phyloP scores from a whole-genome alignment of 164 flowering plant genomes.

The Magnolia changhungtana region DNA sequence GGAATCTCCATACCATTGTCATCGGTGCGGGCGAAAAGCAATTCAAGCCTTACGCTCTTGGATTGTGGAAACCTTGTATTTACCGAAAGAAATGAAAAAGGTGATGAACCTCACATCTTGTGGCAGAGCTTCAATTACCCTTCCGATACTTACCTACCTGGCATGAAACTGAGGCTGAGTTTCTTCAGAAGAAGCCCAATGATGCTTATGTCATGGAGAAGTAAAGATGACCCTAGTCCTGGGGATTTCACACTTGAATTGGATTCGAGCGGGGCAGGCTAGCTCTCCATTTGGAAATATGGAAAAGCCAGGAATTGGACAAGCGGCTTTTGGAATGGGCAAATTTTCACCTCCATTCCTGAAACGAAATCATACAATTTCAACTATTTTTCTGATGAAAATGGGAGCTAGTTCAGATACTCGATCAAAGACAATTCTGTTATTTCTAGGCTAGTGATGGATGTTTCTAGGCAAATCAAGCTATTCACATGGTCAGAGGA shows the following conservation, averaged over 20 bases:
- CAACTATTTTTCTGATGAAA: not conserved
- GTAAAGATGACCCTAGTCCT: not conserved
- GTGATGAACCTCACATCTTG: not conserved
- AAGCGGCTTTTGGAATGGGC: not conserved
- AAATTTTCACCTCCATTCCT: not conserved
- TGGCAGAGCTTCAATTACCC: slow-evolving; percentile 22
- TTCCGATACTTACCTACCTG: slow-evolving; percentile 7
- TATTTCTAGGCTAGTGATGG: not conserved
- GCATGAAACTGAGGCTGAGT: slow-evolving; percentile 9
- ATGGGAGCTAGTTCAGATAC: not conserved
- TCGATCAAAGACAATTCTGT: not conserved
- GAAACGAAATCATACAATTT: not conserved
- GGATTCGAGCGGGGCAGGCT: not conserved
- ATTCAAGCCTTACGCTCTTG: not conserved
- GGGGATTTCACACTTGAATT: not conserved
- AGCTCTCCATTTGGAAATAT: not conserved
- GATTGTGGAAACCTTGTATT: slow-evolving; percentile 5
- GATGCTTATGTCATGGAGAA: not conserved
- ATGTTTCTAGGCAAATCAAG: not conserved
- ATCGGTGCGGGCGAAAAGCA: not conserved
- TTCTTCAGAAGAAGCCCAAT: not conserved
- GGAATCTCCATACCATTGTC: not conserved
- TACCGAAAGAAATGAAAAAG: no score
- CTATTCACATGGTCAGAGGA: not conserved
- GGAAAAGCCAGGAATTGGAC: not conserved